Conservation (phyloP, 768 basidiomycete species). For the Lentinus brumalis region DNA sequence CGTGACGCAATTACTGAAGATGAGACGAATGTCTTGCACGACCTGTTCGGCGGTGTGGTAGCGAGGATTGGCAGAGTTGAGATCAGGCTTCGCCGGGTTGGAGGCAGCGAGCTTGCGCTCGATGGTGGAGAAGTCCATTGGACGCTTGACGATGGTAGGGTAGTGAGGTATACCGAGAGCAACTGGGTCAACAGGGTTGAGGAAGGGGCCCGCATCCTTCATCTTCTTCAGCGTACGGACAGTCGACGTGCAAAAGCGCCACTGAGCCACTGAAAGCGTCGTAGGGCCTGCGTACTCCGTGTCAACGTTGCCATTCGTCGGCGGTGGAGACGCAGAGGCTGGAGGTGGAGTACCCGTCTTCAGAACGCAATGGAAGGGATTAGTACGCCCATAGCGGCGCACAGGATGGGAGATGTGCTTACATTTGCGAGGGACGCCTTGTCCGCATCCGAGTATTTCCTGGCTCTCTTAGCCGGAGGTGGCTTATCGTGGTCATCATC, state of each 20-base stretch:
- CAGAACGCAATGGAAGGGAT: slow-evolving; percentile 38
- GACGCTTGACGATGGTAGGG: slow-evolving; percentile 78
- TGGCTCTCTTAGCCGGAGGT: slow-evolving; percentile 82
- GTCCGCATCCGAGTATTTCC: slow-evolving; percentile 77
- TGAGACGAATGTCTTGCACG: slow-evolving; percentile 78
- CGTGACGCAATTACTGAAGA: slow-evolving; percentile 84
- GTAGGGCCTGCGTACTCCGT: slow-evolving; percentile 33
- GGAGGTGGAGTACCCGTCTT: slow-evolving; percentile 82
- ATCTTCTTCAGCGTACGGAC: slow-evolving; percentile 83
- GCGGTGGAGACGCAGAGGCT: slow-evolving; percentile 43
- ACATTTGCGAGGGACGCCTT: slow-evolving; percentile 74
- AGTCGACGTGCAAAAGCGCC: slow-evolving; percentile 76
- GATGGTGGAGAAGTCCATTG: slow-evolving; percentile 94
- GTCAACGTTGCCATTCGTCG: slow-evolving; percentile 18
- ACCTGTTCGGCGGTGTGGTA: slow-evolving; percentile 83
- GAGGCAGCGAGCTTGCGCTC: slow-evolving; percentile 85
- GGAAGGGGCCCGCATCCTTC: slow-evolving; percentile 82
- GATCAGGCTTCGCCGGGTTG: slow-evolving; percentile 76
- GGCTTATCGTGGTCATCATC: slow-evolving; percentile 61
- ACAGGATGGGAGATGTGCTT: slow-evolving; percentile 49
- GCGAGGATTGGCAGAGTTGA: slow-evolving; percentile 69
- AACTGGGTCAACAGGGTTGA: slow-evolving; percentile 86
- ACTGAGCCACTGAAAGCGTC: slow-evolving; percentile 68
- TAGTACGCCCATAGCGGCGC: slow-evolving; percentile 57
- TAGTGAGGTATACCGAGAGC: slow-evolving; percentile 89